A percentile compares a stretch with the other conserved stretches of the same genome.
These are phyloP conservation scores for Podospora comata DNA, from an alignment of 495 filamentous ascomycete genomes.

Conservation along the genomic window DNA sequence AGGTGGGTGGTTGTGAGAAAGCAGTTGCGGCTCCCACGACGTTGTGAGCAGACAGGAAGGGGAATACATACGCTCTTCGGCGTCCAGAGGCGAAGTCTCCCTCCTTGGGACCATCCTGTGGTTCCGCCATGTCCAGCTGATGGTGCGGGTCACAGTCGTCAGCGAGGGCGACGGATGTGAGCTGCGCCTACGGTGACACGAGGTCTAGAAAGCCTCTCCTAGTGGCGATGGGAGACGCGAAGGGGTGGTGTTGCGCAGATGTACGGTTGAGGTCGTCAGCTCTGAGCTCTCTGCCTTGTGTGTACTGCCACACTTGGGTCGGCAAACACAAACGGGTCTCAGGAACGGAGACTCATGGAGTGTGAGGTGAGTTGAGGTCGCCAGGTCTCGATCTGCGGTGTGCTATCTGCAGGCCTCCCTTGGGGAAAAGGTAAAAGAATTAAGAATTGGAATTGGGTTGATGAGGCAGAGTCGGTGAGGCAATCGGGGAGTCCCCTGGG, in stretches of 20 bases:
- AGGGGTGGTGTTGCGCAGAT: not conserved
- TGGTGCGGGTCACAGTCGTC: conserved; percentile 21
- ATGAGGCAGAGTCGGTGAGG: not conserved
- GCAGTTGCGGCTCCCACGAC: not conserved
- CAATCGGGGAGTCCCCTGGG: not conserved
- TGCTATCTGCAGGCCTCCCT: not conserved
- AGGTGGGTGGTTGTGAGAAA: conserved; percentile 12
- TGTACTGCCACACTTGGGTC: conserved; percentile 17
- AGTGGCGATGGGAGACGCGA: conserved; percentile 16
- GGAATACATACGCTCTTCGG: conserved; percentile 32
- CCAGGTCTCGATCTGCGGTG: conserved; percentile 2
- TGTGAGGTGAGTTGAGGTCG: conserved; percentile 6
- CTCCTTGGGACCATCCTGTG: conserved; percentile 20
- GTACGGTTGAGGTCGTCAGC: not conserved
- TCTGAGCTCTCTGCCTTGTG: conserved; percentile 17
- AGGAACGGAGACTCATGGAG: conserved; percentile 10
- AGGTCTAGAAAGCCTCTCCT: conserved; percentile 10
- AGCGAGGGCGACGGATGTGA: conserved; percentile 20
- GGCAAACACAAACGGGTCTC: conserved; percentile 1
- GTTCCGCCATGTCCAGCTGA: conserved; percentile 30
- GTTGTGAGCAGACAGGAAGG: not conserved
- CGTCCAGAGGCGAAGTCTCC: conserved; percentile 23
- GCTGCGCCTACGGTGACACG: conserved; percentile 9
- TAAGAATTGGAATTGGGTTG: not conserved
- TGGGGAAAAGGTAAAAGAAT: not conserved